Conservation (phyloP, 2,329 filamentous ascomycete genomes). For the Colletotrichum brevisporum region DNA sequence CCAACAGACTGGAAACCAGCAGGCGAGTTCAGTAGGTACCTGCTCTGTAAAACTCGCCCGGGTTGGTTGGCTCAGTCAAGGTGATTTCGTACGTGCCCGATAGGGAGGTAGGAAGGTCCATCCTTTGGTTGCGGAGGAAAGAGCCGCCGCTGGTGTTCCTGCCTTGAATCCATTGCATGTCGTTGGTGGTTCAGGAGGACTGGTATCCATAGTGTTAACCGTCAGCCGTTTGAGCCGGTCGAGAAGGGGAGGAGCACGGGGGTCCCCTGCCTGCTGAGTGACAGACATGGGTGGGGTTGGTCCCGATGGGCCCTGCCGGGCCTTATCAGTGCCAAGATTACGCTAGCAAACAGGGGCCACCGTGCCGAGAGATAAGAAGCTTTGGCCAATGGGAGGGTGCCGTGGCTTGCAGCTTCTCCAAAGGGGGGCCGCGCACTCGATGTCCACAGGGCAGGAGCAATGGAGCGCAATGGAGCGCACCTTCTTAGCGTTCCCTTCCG, state of each 20-base stretch:
- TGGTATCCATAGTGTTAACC: too few species aligned
- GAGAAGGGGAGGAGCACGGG: conserved; percentile 13
- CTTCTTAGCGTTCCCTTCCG: conserved; percentile 28
- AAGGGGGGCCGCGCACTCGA: not conserved
- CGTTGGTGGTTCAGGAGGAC: not conserved
- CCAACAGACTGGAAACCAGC: too few species aligned
- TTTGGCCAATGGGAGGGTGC: conserved; percentile 19
- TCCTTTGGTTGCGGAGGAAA: too few species aligned
- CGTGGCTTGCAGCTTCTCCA: conserved; percentile 27
- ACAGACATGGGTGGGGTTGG: conserved; percentile 4
- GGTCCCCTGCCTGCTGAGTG: conserved; percentile 11
- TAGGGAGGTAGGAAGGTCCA: too few species aligned
- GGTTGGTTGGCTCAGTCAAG: too few species aligned
- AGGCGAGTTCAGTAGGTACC: too few species aligned
- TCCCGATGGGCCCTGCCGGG: conserved; percentile 19
- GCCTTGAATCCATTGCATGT: not conserved
- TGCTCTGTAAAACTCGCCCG: too few species aligned
- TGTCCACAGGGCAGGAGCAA: conserved; percentile 18
- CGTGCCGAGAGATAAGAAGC: conserved; percentile 40
- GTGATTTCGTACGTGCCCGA: too few species aligned
- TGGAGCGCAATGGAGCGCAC: not conserved
- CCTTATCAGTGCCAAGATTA: conserved; percentile 41
- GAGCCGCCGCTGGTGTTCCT: not conserved
- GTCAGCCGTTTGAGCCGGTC: conserved; percentile 4
- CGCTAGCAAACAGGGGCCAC: conserved; percentile 3